Base-by-base conservation (phyloP, 2,329 filamentous ascomycete genomes). In the Fusarium dlaminii region DNA sequence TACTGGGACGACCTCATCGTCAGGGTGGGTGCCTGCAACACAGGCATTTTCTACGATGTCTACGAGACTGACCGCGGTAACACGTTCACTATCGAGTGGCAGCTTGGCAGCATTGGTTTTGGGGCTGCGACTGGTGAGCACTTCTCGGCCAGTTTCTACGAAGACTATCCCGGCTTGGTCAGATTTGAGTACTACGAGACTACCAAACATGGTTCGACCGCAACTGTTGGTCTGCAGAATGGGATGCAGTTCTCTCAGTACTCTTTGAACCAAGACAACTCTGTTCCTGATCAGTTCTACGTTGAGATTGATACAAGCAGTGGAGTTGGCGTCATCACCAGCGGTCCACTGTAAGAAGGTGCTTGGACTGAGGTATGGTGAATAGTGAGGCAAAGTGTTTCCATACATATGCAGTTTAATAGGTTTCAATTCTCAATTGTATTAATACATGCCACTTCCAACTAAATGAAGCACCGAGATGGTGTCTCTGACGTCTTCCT, bases 161-260 rank as follows among this genome's bases (percentile, higher is more conserved):
- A 46, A 18, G 24, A 29, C 13, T 8, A 1, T 29, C 43, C 43
- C 12, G 43, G 24, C 0, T 6, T 46, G 24, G 24, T 46, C 8
- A 46, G 43, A 8, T 46, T 22, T 7, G 43, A 46, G 24, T 46
- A 46, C 43, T 46, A 29, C 3, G 0, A 46, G 13, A 46, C 43
- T 5, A 10, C 24, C 8, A 15, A 8, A 0, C 43, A 15, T 46
- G 43, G 43, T 10, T 46, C 24, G 12, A 15, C 5, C 24, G 24
- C 43, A 20, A 46, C 43, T 7, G 13, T 46, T 29, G 43, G 43
- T 29, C 18, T 46, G 12, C 43, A 46, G 24, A 14, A 9, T 46
- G 24, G 5, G 8, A 0, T 14, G 3, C 4, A 3, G 8, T 20
- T 6, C 43, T 14, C 43, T 2, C 24, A 46, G 14, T 29, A 10